These are phyloP conservation scores for Phytopythium montanum DNA, from an alignment of 352 stramenopile genomes.

Conservation along the genomic window DNA sequence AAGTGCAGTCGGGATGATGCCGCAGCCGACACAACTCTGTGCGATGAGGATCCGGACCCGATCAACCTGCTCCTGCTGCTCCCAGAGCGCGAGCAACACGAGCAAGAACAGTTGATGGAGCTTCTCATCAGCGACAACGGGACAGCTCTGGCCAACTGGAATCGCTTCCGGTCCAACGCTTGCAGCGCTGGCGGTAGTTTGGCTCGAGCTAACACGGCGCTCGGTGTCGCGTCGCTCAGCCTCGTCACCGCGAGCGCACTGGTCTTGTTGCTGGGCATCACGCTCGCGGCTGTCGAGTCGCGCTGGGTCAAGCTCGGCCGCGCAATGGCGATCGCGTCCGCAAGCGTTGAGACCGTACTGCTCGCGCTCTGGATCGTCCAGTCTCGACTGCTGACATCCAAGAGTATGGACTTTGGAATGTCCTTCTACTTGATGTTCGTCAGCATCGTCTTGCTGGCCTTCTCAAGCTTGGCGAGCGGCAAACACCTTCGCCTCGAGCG, in stretches of 20 bases:
- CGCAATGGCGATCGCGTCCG: slow-evolving; percentile 17
- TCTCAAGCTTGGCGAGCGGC: slow-evolving; percentile 26
- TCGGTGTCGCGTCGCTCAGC: slow-evolving; percentile 23
- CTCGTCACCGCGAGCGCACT: slow-evolving; percentile 20
- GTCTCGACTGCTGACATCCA: slow-evolving; percentile 24
- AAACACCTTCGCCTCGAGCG: slow-evolving; percentile 38
- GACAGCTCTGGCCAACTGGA: slow-evolving; percentile 20
- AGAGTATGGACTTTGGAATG: slow-evolving; percentile 28
- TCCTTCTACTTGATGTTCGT: slow-evolving; percentile 48
- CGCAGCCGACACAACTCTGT: neutral
- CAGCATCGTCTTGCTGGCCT: slow-evolving; percentile 22
- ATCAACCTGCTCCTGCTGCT: neutral
- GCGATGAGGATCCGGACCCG: neutral
- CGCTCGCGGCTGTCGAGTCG: slow-evolving; percentile 42
- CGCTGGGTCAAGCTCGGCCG: slow-evolving; percentile 27
- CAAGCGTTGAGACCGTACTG: slow-evolving; percentile 25
- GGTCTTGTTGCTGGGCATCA: slow-evolving; percentile 36
- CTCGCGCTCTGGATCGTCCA: slow-evolving; percentile 39
- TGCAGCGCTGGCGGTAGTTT: slow-evolving; percentile 23
- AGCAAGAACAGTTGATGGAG: neutral
- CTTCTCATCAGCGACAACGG: neutral
- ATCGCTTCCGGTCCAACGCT: slow-evolving; percentile 36
- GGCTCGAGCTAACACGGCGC: slow-evolving; percentile 21
- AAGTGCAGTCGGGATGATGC: neutral
- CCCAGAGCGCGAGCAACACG: neutral